Conservation (phyloP, 768 basidiomycete genomes). For the Russula compacta region DNA sequence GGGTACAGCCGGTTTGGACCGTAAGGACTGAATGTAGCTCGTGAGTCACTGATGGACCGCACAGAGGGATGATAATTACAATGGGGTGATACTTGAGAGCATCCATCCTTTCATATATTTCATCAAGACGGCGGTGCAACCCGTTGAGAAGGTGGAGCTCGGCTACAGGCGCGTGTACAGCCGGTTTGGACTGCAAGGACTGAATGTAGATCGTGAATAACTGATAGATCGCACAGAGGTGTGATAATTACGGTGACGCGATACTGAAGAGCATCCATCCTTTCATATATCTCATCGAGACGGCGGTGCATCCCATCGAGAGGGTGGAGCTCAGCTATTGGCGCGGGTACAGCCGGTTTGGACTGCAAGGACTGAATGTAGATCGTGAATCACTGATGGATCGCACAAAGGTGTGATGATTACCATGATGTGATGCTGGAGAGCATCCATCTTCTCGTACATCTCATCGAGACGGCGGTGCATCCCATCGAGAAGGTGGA, state of each 20-base stretch:
- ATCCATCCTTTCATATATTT: no score
- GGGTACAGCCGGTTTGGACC: no score
- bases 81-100: no score
- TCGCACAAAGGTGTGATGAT: not conserved
- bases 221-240: not conserved
- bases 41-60: no score
- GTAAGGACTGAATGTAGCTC: no score
- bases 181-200: not conserved
- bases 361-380: not conserved
- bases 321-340: no score
- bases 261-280: not conserved
- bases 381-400: not conserved
- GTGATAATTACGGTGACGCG: not conserved
- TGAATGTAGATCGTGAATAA: not conserved
- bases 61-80: no score
- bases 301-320: no score
- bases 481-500: no score
- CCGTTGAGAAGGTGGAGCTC: no score
- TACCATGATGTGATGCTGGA: not conserved
- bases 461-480: not conserved
- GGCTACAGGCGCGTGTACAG: not conserved
- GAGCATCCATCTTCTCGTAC: not conserved
- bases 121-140: no score
- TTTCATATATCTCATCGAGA: not conserved
- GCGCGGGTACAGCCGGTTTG: not conserved